A percentile compares a stretch with the other conserved stretches of the same genome.
Evolutionary conservation across 208 protist genomes (phyloP).

Genomic region (Leishmania gerbilli): DNA sequence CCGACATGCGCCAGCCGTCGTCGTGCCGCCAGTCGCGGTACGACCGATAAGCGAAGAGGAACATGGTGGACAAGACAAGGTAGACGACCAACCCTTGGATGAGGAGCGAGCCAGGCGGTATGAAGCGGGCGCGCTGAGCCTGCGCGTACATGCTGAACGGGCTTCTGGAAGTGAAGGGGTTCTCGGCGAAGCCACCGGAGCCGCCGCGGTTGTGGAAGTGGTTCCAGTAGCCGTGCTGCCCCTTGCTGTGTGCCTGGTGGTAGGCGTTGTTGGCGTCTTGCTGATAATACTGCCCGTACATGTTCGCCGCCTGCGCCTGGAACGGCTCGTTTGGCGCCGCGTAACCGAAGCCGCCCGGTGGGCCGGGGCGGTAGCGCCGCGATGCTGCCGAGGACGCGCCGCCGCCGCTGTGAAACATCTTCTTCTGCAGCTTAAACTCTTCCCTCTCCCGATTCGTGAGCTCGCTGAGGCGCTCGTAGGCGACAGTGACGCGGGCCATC

Average conservation of each 20-base stretch:
- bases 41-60: slow-evolving; percentile 62
- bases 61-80: slow-evolving; percentile 52
- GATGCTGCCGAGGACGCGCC: background rate
- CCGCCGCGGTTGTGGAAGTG: slow-evolving; percentile 34
- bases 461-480: slow-evolving; percentile 60
- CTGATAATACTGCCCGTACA: slow-evolving; percentile 40
- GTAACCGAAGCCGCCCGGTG: slow-evolving; percentile 23
- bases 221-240: slow-evolving; percentile 51
- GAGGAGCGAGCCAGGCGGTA: slow-evolving; percentile 49
- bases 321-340: slow-evolving; percentile 24
- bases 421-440: slow-evolving; percentile 55
- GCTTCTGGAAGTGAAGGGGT: slow-evolving; percentile 55
- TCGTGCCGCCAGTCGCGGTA: slow-evolving; percentile 77
- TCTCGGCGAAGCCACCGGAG: slow-evolving; percentile 40
- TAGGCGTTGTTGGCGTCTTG: slow-evolving; percentile 45
- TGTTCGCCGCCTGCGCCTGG: slow-evolving; percentile 13
- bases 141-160: slow-evolving; percentile 60
- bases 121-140: slow-evolving; percentile 47
- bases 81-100: slow-evolving; percentile 69
- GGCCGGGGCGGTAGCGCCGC: slow-evolving; percentile 22
- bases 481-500: slow-evolving; percentile 83
- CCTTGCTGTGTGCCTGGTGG: slow-evolving; percentile 27
- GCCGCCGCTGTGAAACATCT: slow-evolving; percentile 35
- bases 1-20: slow-evolving; percentile 82
- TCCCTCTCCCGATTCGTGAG: slow-evolving; percentile 66